Base-by-base conservation (phyloP, 345 rosid species). In the Populus simonii region DNA sequence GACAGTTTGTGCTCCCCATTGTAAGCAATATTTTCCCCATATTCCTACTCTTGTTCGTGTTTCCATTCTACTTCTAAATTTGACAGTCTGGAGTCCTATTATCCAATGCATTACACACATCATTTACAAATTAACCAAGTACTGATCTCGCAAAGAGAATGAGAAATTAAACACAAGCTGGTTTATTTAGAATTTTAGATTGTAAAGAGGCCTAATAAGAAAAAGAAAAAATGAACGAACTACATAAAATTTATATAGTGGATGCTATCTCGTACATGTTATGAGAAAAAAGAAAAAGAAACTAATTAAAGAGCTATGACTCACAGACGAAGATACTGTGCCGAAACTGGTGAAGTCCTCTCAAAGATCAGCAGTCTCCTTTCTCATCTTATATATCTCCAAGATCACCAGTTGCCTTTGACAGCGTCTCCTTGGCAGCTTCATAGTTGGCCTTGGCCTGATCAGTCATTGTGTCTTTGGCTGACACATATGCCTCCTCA, bases 361-460 rank as follows among this genome's bases (percentile, higher is more conserved):
- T 84, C 79, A 80, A 71, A 78, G 82, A 61, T 80, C 86, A n/a
- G 71, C 65, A 11, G 16, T 8, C 1, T 39, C 72, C 39, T 35
- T 45, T 78, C 82, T 81, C 87, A 83, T 84, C 70, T 33, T 33
- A 33, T 5, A 84, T 79, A 18, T 71, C 87, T 75, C 91, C 90
- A 22, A 91, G 20, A 41, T 87, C 87, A 51, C 80, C 88, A 0
- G 88, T 66, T 0, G 87, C 89, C 35, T 80, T 31, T 0, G 91
- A 90, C 74, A 89, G 85, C 75, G 68, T 87, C 62, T 87, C 89
- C 74, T 91, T 92, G 2, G 87, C 89, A 31, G 82, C 76, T 71
- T 85, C 96, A 68, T 86, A 89, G 15, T 17, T 72, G 16, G 39
- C 38, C 80, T 80, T 84, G 39, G 72, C 82, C 17, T 84, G 47